Percentiles rank a stretch among this genome's conserved stretches.
phyloP scores from a whole-genome alignment of 1,284 basidiomycete species.

The Takashimella tepidaria region DNA sequence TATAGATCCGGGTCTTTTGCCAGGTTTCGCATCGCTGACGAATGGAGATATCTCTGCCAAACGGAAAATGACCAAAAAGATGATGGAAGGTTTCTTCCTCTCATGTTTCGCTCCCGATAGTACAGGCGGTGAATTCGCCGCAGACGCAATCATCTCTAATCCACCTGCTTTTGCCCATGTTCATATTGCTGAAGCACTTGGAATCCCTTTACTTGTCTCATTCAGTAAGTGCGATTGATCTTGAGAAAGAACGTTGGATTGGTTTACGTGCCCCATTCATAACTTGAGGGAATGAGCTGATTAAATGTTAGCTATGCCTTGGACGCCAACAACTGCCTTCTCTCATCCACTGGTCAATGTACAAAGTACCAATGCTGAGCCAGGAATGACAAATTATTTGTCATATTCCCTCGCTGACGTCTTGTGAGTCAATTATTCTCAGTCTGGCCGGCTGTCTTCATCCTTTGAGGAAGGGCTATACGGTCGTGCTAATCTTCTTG shows the following conservation, averaged over 20 bases:
- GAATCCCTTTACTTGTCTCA: conserved; percentile 56
- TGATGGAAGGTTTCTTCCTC: conserved; percentile 59
- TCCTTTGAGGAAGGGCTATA: too few relatives aligned
- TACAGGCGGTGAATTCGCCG: conserved; percentile 53
- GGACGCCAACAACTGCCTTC: conserved; percentile 60
- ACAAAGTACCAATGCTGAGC: conserved; percentile 53
- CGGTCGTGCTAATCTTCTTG: too few relatives aligned
- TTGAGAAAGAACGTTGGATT: conserved; percentile 4
- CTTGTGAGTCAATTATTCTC: conserved; percentile 28
- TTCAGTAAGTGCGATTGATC: conserved; percentile 52
- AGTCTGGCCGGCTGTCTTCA: too few relatives aligned
- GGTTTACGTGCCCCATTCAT: not conserved
- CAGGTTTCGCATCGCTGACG: conserved; percentile 31
- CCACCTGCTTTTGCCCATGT: conserved; percentile 62
- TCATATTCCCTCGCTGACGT: conserved; percentile 58
- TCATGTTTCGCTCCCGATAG: conserved; percentile 54
- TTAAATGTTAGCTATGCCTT: conserved; percentile 57
- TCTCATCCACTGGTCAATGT: conserved; percentile 62
- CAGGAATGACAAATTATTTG: conserved; percentile 56
- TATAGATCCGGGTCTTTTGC: conserved; percentile 45
- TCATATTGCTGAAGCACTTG: conserved; percentile 61
- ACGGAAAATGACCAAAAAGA: conserved; percentile 45
- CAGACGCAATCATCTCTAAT: conserved; percentile 62
- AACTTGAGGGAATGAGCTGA: conserved; percentile 3
- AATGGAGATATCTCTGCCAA: conserved; percentile 38